These are phyloP conservation scores for Cucurbita ficifolia DNA, from an alignment of 306 rosid species.

Conservation along the genomic window DNA sequence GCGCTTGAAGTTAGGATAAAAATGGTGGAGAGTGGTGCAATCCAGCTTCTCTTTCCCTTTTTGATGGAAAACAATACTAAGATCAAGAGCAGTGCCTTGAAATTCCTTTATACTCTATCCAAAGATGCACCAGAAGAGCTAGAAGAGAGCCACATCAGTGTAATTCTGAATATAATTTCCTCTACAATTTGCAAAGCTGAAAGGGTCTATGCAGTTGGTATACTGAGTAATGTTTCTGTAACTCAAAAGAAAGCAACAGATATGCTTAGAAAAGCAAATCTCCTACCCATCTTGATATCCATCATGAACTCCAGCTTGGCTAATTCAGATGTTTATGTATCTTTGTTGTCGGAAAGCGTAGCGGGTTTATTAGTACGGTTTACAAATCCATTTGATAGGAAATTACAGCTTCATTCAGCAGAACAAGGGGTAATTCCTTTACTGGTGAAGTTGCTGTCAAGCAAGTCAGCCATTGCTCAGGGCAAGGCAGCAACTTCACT, in stretches of 20 bases:
- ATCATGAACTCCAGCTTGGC: constrained; percentile 23
- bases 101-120: constrained; percentile 51
- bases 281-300: constrained; percentile 46
- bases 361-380: constrained; percentile 47
- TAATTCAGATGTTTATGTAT: constrained; percentile 16
- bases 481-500: constrained; percentile 61
- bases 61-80: constrained; percentile 38
- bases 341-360: constrained; percentile 27
- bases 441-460: constrained; percentile 57
- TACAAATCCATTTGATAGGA: constrained; percentile 63
- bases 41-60: constrained; percentile 66
- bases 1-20: constrained; percentile 46
- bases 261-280: constrained; percentile 34
- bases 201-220: constrained; percentile 52
- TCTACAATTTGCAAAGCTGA: constrained; percentile 36
- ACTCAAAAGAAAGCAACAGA: constrained; percentile 55
- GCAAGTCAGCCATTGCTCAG: constrained; percentile 39
- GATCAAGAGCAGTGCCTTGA: constrained; percentile 39
- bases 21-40: constrained; percentile 68
- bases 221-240: constrained; percentile 54
- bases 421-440: constrained; percentile 68
- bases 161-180: constrained; percentile 34
- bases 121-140: constrained; percentile 56
- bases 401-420: constrained; percentile 49
- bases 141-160: constrained; percentile 36